These are phyloP conservation scores for Rubroshorea leprosula DNA, from an alignment of 345 rosid species.

Conservation along the genomic window DNA sequence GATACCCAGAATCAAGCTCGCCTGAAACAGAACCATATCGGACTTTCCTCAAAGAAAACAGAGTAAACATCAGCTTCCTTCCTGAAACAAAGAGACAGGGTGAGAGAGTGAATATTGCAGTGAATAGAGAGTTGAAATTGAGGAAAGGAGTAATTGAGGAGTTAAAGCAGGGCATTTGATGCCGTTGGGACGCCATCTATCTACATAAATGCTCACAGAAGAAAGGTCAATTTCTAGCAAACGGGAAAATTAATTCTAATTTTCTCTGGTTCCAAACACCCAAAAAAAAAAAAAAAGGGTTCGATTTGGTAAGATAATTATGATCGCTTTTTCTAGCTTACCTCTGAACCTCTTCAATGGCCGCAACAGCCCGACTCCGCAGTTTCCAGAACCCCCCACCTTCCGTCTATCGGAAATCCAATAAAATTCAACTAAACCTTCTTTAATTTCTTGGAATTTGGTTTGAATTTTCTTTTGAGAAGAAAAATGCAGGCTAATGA, in stretches of 20 bases:
- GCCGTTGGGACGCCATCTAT: conserved; percentile 37
- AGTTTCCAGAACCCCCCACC: conserved; percentile 7
- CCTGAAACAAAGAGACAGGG: conserved; percentile 13
- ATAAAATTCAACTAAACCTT: background rate
- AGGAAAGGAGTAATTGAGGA: conserved; percentile 6
- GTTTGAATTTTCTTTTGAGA: background rate
- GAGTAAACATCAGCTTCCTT: conserved; percentile 20
- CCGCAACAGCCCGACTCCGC: conserved; percentile 14
- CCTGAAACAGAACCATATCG: conserved; percentile 18
- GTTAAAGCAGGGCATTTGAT: conserved; percentile 15
- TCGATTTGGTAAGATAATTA: conserved; percentile 16
- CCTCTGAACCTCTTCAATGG: conserved; percentile 25
- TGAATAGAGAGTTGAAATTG: background rate
- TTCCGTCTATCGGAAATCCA: background rate
- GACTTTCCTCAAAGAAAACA: conserved; percentile 4
- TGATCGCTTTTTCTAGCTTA: conserved; percentile 3
- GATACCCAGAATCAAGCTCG: conserved; percentile 7
- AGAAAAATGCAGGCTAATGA: background rate
- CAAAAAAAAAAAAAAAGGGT: background rate
- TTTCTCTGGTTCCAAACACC: background rate
- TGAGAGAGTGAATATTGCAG: background rate
- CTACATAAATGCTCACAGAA: conserved; percentile 34
- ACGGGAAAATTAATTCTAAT: background rate
- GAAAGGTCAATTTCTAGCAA: conserved; percentile 19
- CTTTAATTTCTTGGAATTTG: background rate